phyloP scores from a whole-genome alignment of 768 basidiomycete genomes.

The Nevesoporus exiguus region DNA sequence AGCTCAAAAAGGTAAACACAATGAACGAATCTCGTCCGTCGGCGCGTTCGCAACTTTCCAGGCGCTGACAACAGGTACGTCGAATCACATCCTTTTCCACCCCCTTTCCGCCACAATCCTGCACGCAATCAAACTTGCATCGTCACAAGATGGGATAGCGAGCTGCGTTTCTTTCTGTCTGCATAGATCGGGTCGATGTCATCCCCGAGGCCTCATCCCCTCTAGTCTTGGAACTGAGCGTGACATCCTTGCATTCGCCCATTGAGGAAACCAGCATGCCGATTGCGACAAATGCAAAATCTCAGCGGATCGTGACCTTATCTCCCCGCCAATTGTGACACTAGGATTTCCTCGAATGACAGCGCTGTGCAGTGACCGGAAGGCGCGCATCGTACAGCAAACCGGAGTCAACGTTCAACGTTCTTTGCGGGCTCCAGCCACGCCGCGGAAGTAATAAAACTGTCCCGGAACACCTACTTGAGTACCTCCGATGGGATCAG shows the following conservation, averaged over 20 bases:
- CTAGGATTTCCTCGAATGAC: constrained; percentile 10
- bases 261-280: constrained; percentile 9
- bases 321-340: constrained; percentile 22
- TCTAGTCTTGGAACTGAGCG: neutral
- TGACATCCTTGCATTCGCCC: neutral
- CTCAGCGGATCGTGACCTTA: constrained; percentile 32
- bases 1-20: constrained; percentile 22
- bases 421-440: constrained; percentile 20
- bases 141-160: constrained; percentile 2
- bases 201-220: constrained; percentile 11
- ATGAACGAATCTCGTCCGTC: constrained; percentile 1
- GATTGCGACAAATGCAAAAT: constrained; percentile 9
- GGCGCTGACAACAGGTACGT: constrained; percentile 11
- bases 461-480: constrained; percentile 10
- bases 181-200: constrained; percentile 13
- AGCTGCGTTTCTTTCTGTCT: constrained; percentile 6
- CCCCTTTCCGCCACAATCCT: constrained; percentile 26
- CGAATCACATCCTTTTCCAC: constrained; percentile 24
- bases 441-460: constrained; percentile 28
- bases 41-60: constrained; percentile 10
- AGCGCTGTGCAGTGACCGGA: constrained; percentile 15
- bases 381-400: constrained; percentile 13
- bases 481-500: constrained; percentile 10
- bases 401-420: neutral
- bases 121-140: constrained; percentile 7